These are phyloP conservation scores for Sphaerulina musiva DNA, from an alignment of 2,329 filamentous ascomycete genomes.

Conservation along the genomic window DNA sequence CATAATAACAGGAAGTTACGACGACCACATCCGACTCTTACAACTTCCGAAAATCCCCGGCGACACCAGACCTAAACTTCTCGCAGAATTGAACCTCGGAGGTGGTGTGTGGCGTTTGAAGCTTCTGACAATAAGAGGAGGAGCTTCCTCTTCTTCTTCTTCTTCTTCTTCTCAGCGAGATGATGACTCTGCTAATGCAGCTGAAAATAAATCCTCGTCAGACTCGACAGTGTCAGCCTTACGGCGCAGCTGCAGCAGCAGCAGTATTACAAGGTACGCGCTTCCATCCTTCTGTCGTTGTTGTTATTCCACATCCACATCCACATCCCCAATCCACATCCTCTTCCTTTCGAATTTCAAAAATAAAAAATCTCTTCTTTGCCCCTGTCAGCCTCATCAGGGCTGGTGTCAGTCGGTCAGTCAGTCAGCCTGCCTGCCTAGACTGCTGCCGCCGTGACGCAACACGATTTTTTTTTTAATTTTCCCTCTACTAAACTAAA, in stretches of 20 bases:
- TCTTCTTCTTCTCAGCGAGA: too few species aligned
- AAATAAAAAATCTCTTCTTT: too few species aligned
- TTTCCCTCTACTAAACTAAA: too few species aligned
- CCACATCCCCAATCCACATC: slow-evolving; percentile 1
- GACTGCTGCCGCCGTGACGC: neutral
- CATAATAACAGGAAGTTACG: slow-evolving; percentile 83
- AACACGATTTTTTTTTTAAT: too few species aligned
- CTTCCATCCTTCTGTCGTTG: too few species aligned
- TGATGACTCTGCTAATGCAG: too few species aligned
- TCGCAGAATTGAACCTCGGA: slow-evolving; percentile 60
- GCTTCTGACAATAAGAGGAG: slow-evolving; percentile 40
- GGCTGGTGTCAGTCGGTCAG: too few species aligned
- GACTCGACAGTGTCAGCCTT: slow-evolving; percentile 2
- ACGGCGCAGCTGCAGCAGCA: too few species aligned
- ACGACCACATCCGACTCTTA: slow-evolving; percentile 71
- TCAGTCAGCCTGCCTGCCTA: too few species aligned
- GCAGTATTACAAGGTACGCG: slow-evolving; percentile 16
- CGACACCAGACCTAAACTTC: slow-evolving; percentile 46
- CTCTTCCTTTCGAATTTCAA: too few species aligned
- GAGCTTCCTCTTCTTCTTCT: neutral
- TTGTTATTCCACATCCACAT: neutral
- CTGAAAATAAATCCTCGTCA: neutral
- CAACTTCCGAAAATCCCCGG: slow-evolving; percentile 35
- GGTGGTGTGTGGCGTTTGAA: slow-evolving; percentile 87
- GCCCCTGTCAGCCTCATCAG: too few species aligned